These are phyloP conservation scores for Penicillium sp. DNA, from an alignment of 2,329 filamentous ascomycete genomes.

Conservation along the genomic window DNA sequence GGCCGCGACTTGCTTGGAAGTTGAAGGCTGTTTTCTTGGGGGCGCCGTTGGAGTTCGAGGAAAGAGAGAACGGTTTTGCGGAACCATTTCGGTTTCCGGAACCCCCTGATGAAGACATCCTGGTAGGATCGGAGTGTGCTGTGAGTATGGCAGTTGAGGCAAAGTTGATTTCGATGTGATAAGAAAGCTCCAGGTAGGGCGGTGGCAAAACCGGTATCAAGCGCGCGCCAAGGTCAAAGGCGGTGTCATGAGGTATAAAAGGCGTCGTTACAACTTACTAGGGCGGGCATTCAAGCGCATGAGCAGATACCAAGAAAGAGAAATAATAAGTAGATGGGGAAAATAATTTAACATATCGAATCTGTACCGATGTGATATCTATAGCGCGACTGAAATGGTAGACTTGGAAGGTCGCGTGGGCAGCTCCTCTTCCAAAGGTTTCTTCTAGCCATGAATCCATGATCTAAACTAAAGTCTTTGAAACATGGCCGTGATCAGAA, in stretches of 20 bases:
- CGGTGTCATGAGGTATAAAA: neutral
- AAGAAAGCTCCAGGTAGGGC: conserved; percentile 15
- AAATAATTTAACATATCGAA: too few relatives aligned
- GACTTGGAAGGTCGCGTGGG: too few relatives aligned
- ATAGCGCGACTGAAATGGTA: too few relatives aligned
- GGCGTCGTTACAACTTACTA: neutral
- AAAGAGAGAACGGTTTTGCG: conserved; percentile 43
- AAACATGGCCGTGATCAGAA: too few relatives aligned
- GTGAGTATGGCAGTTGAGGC: neutral
- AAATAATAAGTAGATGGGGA: too few relatives aligned
- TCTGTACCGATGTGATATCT: too few relatives aligned
- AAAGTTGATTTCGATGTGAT: conserved; percentile 7
- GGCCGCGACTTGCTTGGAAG: conserved; percentile 27
- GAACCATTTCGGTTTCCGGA: neutral
- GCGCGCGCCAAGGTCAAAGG: neutral
- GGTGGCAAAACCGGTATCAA: conserved; percentile 21
- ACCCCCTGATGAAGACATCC: conserved; percentile 21
- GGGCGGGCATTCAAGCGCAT: too few relatives aligned
- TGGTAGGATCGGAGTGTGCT: neutral
- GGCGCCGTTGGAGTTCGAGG: conserved; percentile 34
- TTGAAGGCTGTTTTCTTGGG: conserved; percentile 37
- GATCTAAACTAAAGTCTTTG: too few relatives aligned
- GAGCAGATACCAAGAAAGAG: too few relatives aligned
- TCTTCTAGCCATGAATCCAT: too few relatives aligned
- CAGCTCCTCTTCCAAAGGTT: too few relatives aligned